phyloP scores from a whole-genome alignment of 108 stramenopile species.

The Stephanodiscus minutulus region DNA sequence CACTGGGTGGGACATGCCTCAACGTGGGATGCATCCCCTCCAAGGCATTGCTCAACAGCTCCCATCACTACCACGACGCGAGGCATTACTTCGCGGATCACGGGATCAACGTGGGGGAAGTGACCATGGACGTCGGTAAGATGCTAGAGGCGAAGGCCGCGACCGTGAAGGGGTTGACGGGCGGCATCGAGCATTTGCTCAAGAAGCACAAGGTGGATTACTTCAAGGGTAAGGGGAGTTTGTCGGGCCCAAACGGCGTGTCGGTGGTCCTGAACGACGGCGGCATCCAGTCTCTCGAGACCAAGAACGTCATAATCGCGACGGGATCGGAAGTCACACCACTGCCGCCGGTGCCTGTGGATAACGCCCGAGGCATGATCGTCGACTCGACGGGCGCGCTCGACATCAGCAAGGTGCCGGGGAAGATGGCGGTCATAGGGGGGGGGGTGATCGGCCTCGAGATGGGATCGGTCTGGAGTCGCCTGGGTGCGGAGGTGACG shows the following conservation, averaged over 20 bases:
- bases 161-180: constrained; percentile 95
- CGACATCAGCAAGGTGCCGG: constrained; percentile 89
- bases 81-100: constrained; percentile 95
- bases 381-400: constrained; percentile 99
- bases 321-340: constrained; percentile 97
- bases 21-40: constrained; percentile 99
- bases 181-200: constrained; percentile 98
- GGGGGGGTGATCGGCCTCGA: constrained; percentile 99
- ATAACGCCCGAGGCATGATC: constrained; percentile 95
- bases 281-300: constrained; percentile 74
- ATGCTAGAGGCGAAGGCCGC: constrained; percentile 93
- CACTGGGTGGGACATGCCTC: constrained; percentile 95
- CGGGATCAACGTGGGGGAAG: constrained; percentile 83
- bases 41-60: constrained; percentile 94
- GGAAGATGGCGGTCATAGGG: constrained; percentile 94
- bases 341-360: constrained; percentile 96
- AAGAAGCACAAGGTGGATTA: constrained; percentile 99
- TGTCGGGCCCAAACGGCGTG: constrained; percentile 87
- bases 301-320: constrained; percentile 98
- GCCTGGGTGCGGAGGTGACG: constrained; percentile 95
- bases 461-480: constrained; percentile 99
- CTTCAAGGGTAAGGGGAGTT: constrained; percentile 92
- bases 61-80: constrained; percentile 97
- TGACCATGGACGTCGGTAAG: constrained; percentile 90
- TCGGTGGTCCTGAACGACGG: constrained; percentile 86